phyloP scores from a whole-genome alignment of 2,329 filamentous ascomycete species.

The Simplicillium sp. region DNA sequence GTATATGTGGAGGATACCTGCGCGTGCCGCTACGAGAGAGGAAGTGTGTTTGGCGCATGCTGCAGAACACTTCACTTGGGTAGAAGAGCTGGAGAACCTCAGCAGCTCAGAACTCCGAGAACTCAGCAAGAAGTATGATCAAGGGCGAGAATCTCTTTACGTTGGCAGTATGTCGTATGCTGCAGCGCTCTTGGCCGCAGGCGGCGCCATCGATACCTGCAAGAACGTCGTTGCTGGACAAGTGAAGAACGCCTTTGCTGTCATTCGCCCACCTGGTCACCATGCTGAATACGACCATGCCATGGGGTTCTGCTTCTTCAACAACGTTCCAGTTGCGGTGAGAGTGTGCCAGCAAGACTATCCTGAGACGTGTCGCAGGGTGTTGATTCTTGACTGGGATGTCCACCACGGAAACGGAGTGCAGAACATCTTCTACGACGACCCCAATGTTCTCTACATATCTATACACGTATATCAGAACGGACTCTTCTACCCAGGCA shows the following conservation, averaged over 20 bases:
- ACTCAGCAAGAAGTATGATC: constrained; percentile 51
- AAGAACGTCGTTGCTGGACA: constrained; percentile 75
- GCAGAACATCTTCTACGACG: constrained; percentile 91
- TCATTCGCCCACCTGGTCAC: constrained; percentile 90
- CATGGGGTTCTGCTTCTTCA: constrained; percentile 96
- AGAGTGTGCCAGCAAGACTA: constrained; percentile 77
- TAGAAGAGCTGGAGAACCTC: constrained; percentile 46
- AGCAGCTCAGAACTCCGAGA: constrained; percentile 57
- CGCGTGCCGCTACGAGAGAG: constrained; percentile 64
- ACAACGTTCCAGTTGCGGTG: constrained; percentile 93
- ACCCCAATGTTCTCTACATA: constrained; percentile 92
- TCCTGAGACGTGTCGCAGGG: constrained; percentile 72
- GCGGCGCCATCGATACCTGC: constrained; percentile 92
- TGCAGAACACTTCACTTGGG: constrained; percentile 69
- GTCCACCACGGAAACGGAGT: constrained; percentile 81
- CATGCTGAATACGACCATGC: constrained; percentile 80
- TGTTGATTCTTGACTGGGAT: constrained; percentile 90
- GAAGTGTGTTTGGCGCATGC: constrained; percentile 79
- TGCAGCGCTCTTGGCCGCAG: constrained; percentile 75
- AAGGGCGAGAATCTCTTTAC: constrained; percentile 67
- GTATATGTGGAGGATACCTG: constrained; percentile 69
- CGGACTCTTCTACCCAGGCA: constrained; percentile 76
- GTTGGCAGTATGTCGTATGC: constrained; percentile 75
- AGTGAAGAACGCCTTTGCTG: constrained; percentile 90
- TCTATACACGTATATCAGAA: constrained; percentile 84